Base-by-base conservation (phyloP, 192 early-diverging fungal species). In the Podila horticola region DNA sequence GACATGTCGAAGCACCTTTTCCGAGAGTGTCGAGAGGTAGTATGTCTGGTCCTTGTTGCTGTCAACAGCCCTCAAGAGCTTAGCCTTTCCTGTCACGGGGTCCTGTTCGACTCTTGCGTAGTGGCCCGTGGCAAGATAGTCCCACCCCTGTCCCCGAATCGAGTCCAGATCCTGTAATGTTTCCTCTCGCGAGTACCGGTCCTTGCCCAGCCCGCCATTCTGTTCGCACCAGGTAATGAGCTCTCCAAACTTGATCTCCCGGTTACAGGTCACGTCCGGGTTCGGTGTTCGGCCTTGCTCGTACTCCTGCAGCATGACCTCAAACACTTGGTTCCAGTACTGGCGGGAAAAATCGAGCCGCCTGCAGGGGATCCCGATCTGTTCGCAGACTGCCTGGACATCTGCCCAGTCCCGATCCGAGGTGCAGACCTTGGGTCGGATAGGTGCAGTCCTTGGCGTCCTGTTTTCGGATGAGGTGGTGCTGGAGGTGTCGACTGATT, bases 261-360 rank as follows among this genome's bases (percentile, higher is more conserved):
- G 83, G 74, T 99, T 99, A 81, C 97, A 99, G 9, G 88, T 63
- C 11, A 99, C 84, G 74, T 99, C 97, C 12, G 97, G 97, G 63
- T 99, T 99, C 8, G 97, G 96, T 0, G 96, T 99, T 22, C 84
- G 22, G 0, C 95, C 95, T 5, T 59, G 55, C 5, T 86, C 84
- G 66, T 96, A 93, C 13, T 89, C 93, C 2, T 91, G 86, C 0
- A 98, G 74, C n/a, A 93, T 92, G 3, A 86, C 79, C n/a, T 91
- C 85, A 85, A 99, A 99, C 6, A 98, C 96, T 22, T 87, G 65
- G 24, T 86, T 92, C 96, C 97, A 99, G 83, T 99, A 99, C 72
- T 97, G 92, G 59, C 93, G 94, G 5, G 92, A 90, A 66, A 97
- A 91, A 58, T 96, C 90, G 13, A 97, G 82, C 79, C 89, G 61